Evolutionary conservation across 495 filamentous ascomycete genomes (phyloP), one percentile per base, ranked within the genome.

Genomic region (Penicillium verhagenii): DNA sequence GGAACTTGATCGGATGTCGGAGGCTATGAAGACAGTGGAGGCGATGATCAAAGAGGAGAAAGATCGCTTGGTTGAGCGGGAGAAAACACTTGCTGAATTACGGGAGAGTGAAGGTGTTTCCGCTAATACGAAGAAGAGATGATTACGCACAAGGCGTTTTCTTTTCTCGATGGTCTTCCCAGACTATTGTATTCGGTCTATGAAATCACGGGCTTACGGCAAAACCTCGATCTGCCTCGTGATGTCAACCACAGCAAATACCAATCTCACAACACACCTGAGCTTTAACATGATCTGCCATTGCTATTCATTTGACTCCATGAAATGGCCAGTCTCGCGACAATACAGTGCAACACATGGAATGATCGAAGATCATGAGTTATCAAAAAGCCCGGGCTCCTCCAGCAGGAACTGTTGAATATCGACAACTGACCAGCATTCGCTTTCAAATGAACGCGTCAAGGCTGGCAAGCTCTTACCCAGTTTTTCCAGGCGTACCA

Each of bases 1-100:
- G 52, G 89, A 94, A 72, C 55, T 86, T 54, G 80, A 84, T 62
- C 73, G 79, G 13, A 69, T 86, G 51, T 68, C 61, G 8, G 77
- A 80, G 54, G 83, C 82, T 1, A 76, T 84, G 21, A 86, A 85
- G 74, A 85, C 84, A 26, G 82, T 96, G 40, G 79, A 87, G 60
- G 82, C 85, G 60, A 84, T 90, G 70, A 76, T 84, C 56, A 82
- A 77, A 59, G 84, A 87, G 66, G 86, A 91, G 57, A 83, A 86
- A 58, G 79, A 82, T 51, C 80, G 83, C 61, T 72, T 85, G 35
- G 64, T 75, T 45, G 82, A 85, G 65, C 78, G 86, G 54, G 82
- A 83, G 72, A 82, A 82, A 69, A 80, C 76, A 46, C 64, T 91
- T 62, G 82, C 80, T 47, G 79, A 82, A 61, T 57, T 86, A 45